phyloP scores from a whole-genome alignment of 805 yeast species.

The Wickerhamomyces bovis region DNA sequence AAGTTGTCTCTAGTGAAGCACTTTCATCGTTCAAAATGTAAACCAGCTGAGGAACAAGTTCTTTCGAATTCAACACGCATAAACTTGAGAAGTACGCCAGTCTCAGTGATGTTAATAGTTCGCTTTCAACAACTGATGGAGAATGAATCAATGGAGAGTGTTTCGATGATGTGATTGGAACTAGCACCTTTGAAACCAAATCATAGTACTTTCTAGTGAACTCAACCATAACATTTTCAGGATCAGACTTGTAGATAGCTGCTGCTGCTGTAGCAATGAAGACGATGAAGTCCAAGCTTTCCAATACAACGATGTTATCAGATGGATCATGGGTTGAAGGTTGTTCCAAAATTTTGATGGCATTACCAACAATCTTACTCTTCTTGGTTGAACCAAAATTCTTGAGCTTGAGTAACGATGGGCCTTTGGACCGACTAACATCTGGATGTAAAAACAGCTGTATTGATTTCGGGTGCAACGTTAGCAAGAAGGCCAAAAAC shows the following conservation, averaged over 20 bases:
- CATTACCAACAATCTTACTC: conserved; percentile 16
- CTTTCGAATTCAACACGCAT: conserved; percentile 18
- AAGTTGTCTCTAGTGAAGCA: conserved; percentile 26
- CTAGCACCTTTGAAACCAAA: conserved; percentile 17
- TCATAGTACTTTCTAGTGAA: conserved; percentile 22
- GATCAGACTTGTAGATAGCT: conserved; percentile 21
- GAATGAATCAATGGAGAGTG: conserved; percentile 12
- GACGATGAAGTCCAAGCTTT: conserved; percentile 27
- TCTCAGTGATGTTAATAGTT: conserved; percentile 23
- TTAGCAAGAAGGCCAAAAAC: conserved; percentile 29
- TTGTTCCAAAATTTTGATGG: conserved; percentile 16
- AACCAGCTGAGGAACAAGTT: conserved; percentile 16
- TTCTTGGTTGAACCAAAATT: conserved; percentile 19
- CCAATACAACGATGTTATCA: conserved; percentile 20
- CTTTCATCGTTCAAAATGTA: conserved; percentile 25
- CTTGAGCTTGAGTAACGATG: conserved; percentile 19
- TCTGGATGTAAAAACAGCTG: conserved; percentile 17
- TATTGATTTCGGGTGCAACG: conserved; percentile 28
- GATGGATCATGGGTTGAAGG: conserved; percentile 12
- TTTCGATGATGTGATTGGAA: conserved; percentile 16
- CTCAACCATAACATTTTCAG: conserved; percentile 23
- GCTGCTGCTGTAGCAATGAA: conserved; percentile 29
- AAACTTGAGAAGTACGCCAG: conserved; percentile 24
- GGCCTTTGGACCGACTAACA: conserved; percentile 7
- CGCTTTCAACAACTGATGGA: conserved; percentile 14